phyloP scores from a whole-genome alignment of 345 rosid genomes.

The Salix caprea region DNA sequence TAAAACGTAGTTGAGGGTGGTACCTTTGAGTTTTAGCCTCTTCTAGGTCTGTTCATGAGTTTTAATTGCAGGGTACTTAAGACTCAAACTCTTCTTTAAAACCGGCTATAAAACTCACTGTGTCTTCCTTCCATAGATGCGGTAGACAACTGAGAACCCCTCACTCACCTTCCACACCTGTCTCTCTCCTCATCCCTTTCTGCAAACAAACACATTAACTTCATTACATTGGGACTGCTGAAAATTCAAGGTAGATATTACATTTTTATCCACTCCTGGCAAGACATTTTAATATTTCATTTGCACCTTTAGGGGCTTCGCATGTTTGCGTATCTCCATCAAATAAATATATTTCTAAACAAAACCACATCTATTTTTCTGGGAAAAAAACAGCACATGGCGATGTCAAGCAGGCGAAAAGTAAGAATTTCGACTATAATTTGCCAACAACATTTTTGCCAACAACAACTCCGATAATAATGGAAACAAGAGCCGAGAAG shows the following conservation, averaged over 20 bases:
- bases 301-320: neutral
- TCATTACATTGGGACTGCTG: neutral
- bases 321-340: neutral
- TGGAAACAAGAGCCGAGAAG: constrained; percentile 41
- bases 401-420: neutral
- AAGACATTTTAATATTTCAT: neutral
- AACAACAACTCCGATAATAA: constrained; percentile 42
- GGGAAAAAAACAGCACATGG: neutral
- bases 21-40: too few relatives aligned
- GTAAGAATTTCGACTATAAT: neutral
- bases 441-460: constrained; percentile 27
- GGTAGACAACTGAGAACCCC: too few relatives aligned
- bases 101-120: too few relatives aligned
- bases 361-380: neutral
- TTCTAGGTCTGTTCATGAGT: too few relatives aligned
- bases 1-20: too few relatives aligned
- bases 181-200: neutral
- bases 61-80: too few relatives aligned
- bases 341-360: neutral
- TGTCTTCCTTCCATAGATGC: too few relatives aligned
- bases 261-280: neutral
- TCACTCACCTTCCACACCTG: too few relatives aligned
- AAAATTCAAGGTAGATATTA: neutral
- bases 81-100: too few relatives aligned
- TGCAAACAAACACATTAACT: neutral